Base-by-base conservation (phyloP, 345 rosid species). In the Eucalyptus brandiana region DNA sequence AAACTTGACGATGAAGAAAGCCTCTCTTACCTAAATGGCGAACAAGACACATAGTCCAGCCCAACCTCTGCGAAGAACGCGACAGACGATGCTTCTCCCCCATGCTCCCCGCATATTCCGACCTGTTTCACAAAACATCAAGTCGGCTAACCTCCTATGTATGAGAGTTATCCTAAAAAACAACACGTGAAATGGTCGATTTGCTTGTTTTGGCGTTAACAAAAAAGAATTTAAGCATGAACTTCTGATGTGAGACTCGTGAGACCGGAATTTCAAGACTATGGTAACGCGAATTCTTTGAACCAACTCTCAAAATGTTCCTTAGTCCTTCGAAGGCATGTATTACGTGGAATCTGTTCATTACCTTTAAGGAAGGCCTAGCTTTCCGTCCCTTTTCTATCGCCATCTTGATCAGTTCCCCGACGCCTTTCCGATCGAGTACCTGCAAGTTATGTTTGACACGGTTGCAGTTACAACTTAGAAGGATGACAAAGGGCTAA, bases 41-140 rank as follows among this genome's bases (percentile, higher is more conserved):
- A 97, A 88, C 99, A 97, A 16, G 99, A 97, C 88, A 97, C 99
- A 81, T 97, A 97, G 90, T 97, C 99, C 80, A 97, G 93, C 91
- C 99, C 99, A n/a, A 91, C 96, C 90, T 96, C 93, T 62, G 96
- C 95, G 87, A 97, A 96, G 94, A 97, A 97, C 48, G 94, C 97
- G 4, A 97, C 98, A n/a, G 99, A 97, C 6, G 97, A 93, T 56
- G 99, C 98, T 90, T 97, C 99, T 86, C 99, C 99, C 8, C 99
- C 98, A 53, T 97, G 99, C 95, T 97, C 99, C 89, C 99, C 99
- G 81, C 99, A 97, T 62, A 97, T 92, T 40, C 99, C 98, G 87
- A 97, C 95, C 99, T 96, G 93, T 90, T 91, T 54, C 48, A 44
- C 47, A 6, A 45, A 44, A 44, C 37, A 76, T 10, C 40, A 58